Evolutionary conservation across 495 filamentous ascomycete species (phyloP), one percentile per base, ranked within the genome.

Genomic region (Penicillium crystallinum): DNA sequence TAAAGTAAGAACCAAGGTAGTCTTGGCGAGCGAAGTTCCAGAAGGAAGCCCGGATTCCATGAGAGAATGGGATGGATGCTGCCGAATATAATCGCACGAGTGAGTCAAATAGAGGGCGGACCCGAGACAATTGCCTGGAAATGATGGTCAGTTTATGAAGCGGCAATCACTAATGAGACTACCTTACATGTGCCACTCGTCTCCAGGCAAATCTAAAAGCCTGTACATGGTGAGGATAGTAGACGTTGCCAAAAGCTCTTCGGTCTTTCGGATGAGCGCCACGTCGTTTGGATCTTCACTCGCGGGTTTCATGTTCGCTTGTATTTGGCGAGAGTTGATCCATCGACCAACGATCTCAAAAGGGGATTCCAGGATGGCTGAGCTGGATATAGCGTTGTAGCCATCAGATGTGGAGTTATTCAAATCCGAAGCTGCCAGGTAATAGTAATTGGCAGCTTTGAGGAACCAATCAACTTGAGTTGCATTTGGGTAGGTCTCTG

Each of bases 381-480:
- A 73, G 40, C 61, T 73, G 4, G 67, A 70, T 10, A 68, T 52
- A 8, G 56, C 44, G 0, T 50, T 65, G 43, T 73, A 75, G n/a
- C 57, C 55, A 38, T 67, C 68, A 1, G 67, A 68, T 2, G 64
- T 61, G 12, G 42, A 47, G 4, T 51, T 56, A 22, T 63, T 68
- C 44, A 75, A 58, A 21, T 62, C 54, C 5, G 63, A 64, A 23
- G 59, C 55, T 6, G 70, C 62, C 34, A 75, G 56, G 25, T 71
- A 74, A 51, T 69, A 71, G 45, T 76, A 76, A 40, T 73, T 74
- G 22, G 66, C 65, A 14, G 66, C 70, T 41, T 76, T 76, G 25
- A 72, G 59, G 23, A 65, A 67, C 73, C 73, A 76, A 33, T 76
- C 71, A 4, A 68, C 66, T 15, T 69, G 54, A 10, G 53, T 48